phyloP scores from a whole-genome alignment of 306 rosid genomes.

The Lathyrus tuberosus region DNA sequence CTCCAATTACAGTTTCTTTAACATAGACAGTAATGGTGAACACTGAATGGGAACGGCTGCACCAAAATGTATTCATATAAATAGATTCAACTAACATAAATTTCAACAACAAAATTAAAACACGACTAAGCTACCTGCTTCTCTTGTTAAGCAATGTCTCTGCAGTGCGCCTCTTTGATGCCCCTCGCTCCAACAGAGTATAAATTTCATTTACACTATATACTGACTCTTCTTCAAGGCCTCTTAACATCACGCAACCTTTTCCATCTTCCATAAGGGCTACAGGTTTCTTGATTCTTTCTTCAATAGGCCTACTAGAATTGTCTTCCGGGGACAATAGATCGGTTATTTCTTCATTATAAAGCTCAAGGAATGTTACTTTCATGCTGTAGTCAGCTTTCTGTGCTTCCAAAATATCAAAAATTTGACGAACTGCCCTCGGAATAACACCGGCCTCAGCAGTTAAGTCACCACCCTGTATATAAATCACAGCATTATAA shows the following conservation, averaged over 20 bases:
- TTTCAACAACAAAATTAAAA: neutral
- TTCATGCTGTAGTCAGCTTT: conserved; percentile 87
- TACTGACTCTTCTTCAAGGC: conserved; percentile 93
- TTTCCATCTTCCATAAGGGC: conserved; percentile 93
- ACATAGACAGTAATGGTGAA: conserved; percentile 85
- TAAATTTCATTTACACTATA: conserved; percentile 81
- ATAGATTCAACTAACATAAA: conserved; percentile 23
- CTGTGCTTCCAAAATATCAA: conserved; percentile 84
- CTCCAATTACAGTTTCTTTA: conserved; percentile 84
- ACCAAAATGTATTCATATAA: conserved; percentile 28
- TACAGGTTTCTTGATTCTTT: conserved; percentile 73
- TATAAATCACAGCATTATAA: conserved; percentile 6
- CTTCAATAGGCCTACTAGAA: conserved; percentile 63
- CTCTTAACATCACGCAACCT: conserved; percentile 87
- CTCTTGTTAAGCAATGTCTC: conserved; percentile 91
- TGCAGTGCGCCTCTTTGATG: conserved; percentile 90
- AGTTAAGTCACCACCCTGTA: conserved; percentile 81
- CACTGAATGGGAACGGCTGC: conserved; percentile 97
- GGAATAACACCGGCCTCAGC: conserved; percentile 97
- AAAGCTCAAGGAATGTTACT: conserved; percentile 92
- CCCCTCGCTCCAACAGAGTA: conserved; percentile 77
- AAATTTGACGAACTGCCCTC: conserved; percentile 90
- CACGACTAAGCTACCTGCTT: conserved; percentile 77
- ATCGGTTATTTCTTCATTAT: conserved; percentile 92
- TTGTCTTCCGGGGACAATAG: conserved; percentile 77